Base-by-base conservation (phyloP, 2,329 filamentous ascomycete genomes). In the Fusarium heterosporum region DNA sequence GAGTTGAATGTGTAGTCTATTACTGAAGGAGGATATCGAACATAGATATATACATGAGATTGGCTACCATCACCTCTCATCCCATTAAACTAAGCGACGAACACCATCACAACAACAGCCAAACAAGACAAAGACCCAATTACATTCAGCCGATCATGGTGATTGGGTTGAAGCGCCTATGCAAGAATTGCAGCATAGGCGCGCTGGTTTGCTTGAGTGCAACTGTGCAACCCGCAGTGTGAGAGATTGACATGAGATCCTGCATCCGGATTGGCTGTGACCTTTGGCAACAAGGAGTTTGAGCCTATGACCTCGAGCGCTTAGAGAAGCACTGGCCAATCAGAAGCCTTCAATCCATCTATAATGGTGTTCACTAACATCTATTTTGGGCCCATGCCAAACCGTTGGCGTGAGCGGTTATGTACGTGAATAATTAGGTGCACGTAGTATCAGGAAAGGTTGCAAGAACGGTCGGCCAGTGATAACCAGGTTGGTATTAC, bases 181-280 rank as follows among this genome's bases (percentile, higher is more conserved):
- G 66, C 68, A 69, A 60, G 59, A 54, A 57, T 67, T 71, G 59
- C 64, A 68, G 55, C 51, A 65, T 71, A 73, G 63, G 65, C 73
- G 73, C 73, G 68, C 47, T 55, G 50, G 50, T 38, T 39, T 48
- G 38, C 50, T 58, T 43, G 53, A 53, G 57, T 61, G 16, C 16
- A 47, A 19, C n/a, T 32, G 38, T 52, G 49, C 62, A 66, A 60
- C 61, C 64, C 50, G 34, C 30, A 42, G 29, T 41, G 60, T 57
- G 51, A 70, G 55, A 72, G 59, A 65, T 64, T 57, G 45, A 29
- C 63, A 60, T 52, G 34, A 39, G 32, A 55, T 36, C 11, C 47
- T 49, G 32, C 49, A 14, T 29, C 42, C 48, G 46, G 61, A 73
- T 73, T 73, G 71, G 71, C 57, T 48, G 53, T 38, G 16, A 19